Evolutionary conservation across 2,329 filamentous ascomycete species (phyloP).

Genomic region (Monosporascus sp.): DNA sequence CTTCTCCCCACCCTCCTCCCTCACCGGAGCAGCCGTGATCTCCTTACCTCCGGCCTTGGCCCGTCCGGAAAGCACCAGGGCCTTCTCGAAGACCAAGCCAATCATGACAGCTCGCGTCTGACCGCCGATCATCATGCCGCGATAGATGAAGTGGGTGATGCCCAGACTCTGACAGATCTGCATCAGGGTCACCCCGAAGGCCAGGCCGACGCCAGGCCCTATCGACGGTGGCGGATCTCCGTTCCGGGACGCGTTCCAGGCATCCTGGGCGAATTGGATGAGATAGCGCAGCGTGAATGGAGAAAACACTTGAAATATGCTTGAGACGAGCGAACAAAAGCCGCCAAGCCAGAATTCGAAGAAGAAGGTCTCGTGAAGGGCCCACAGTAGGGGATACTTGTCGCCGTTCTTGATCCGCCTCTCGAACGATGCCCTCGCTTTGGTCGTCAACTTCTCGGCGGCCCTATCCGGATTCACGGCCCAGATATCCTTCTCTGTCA

Average conservation of each 20-base stretch:
- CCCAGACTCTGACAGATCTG: slow-evolving; percentile 75
- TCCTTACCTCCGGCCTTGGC: slow-evolving; percentile 72
- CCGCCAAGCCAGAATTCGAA: slow-evolving; percentile 82
- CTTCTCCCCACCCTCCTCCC: slow-evolving; percentile 37
- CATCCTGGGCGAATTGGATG: slow-evolving; percentile 77
- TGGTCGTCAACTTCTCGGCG: slow-evolving; percentile 62
- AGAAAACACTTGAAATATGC: slow-evolving; percentile 71
- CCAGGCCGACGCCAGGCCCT: slow-evolving; percentile 72
- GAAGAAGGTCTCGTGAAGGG: slow-evolving; percentile 81
- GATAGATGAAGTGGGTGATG: slow-evolving; percentile 88
- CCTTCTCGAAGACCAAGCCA: slow-evolving; percentile 83
- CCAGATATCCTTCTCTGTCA: slow-evolving; percentile 86
- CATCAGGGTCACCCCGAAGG: slow-evolving; percentile 79
- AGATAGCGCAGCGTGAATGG: slow-evolving; percentile 83
- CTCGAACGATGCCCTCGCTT: slow-evolving; percentile 63
- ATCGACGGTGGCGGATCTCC: slow-evolving; percentile 58
- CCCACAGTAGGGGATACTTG: slow-evolving; percentile 69
- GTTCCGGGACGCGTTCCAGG: slow-evolving; percentile 58
- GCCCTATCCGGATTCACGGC: slow-evolving; percentile 75
- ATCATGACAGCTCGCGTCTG: slow-evolving; percentile 78
- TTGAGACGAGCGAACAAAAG: slow-evolving; percentile 66
- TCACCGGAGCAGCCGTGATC: slow-evolving; percentile 30
- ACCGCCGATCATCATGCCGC: slow-evolving; percentile 86
- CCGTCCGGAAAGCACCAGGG: slow-evolving; percentile 80
- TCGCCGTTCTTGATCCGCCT: slow-evolving; percentile 61